Evolutionary conservation across 768 basidiomycete genomes (phyloP), one percentile per base, ranked within the genome.

Genomic region (Suillus alpinus): DNA sequence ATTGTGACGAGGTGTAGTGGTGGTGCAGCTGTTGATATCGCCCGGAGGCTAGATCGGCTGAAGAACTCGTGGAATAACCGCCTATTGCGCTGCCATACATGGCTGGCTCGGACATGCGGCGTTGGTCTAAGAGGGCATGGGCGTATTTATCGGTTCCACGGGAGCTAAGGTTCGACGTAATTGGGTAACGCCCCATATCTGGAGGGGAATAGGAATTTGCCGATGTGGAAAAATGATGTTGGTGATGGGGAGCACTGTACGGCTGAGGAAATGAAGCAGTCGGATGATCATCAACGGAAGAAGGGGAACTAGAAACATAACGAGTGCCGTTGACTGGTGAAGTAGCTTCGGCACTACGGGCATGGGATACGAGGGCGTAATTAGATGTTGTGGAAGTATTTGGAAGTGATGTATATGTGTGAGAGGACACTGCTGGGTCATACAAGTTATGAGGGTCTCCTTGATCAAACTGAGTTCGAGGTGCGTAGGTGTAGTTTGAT

Each of bases 101-200:
- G 58, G 83, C 75, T 51, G 87, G 86, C 70, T 88, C 86, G 68
- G 87, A 88, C 84, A 87, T 86, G 71, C 87, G 84, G 68, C 86
- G 79, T 57, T 85, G 84, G 75, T 86, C 85, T 60, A 81, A 73
- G 63, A 78, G 69, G 60, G 76, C 65, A 67, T 66, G 63, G 65
- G 71, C 62, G 68, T 74, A 66, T 69, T 70, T 72, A 71, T 73
- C 73, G 62, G 59, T 71, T 61, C 67, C 68, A 69, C 77, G 80
- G 59, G 71, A 59, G 57, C 76, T 69, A 70, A 71, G 71, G 68
- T 78, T 66, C 9, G 52, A 55, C 66, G 62, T 49, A 47, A 71
- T 73, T 71, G 68, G 65, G 75, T 70, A 75, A 71, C 72, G 75
- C 65, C 79, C 80, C 68, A 74, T 75, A 70, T 71, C 72, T 58